Conservation (phyloP, 345 rosid genomes). For the Ailanthus altissimus region DNA sequence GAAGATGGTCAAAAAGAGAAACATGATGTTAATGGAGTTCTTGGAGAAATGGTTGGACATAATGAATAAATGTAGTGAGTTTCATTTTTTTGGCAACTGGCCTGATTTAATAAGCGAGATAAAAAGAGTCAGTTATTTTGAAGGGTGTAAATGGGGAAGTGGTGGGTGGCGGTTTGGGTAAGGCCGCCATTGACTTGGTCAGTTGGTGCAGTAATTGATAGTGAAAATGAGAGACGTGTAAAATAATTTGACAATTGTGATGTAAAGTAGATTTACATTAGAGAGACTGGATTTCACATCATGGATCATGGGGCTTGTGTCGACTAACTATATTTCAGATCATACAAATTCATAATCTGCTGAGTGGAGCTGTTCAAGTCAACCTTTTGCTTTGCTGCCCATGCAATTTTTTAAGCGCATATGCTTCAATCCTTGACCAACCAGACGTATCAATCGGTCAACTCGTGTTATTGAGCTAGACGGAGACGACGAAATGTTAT, state of each 20-base stretch:
- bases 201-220: background rate
- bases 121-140: constrained; percentile 15
- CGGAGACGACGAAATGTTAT: background rate
- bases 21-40: background rate
- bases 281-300: background rate
- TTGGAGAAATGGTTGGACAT: constrained; percentile 2
- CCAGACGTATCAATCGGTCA: background rate
- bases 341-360: too few species aligned
- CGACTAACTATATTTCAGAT: background rate
- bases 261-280: too few species aligned
- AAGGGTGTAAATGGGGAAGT: background rate
- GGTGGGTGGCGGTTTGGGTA: constrained; percentile 1
- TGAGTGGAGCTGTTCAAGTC: too few species aligned
- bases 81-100: background rate
- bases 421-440: background rate
- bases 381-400: too few species aligned
- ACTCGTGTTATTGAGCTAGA: background rate
- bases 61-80: too few species aligned
- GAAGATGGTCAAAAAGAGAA: constrained; percentile 26
- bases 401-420: too few species aligned
- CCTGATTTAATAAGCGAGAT: background rate
- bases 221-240: too few species aligned
- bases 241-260: background rate
- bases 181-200: constrained; percentile 16
- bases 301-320: background rate